Evolutionary conservation across 176 grass and related monocot species (phyloP), one percentile per base, ranked within the genome.

Genomic region (Juncus inflexus): DNA sequence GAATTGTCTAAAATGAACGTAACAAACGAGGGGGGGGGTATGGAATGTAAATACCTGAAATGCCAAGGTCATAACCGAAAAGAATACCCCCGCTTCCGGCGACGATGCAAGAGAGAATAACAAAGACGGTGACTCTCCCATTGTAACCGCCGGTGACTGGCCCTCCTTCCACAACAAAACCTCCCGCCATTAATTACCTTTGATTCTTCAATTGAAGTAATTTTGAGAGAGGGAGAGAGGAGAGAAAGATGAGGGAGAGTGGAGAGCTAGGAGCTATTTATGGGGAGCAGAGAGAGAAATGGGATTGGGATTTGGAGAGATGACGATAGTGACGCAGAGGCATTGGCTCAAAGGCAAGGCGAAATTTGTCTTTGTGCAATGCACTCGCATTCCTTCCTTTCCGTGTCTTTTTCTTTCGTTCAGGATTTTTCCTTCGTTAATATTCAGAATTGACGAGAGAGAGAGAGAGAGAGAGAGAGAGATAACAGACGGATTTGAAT

Each of bases 11-110:
- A 28, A 28, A 28, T 28, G 19, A 28, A 28, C 19, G 19, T 28
- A 28, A 28, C 1, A 28, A 35, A 35, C 37, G 9, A 7, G 35
- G 9, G 40, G 66, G 53, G 5, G 61, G 28, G n/a, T n/a, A n/a
- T n/a, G n/a, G 36, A 83, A 50, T n/a, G 15, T 56, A 57, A 14
- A 59, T 73, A 90, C 90, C 86, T 57, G 91, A 95, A 65, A 95
- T 76, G 72, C 91, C 86, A 52, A 95, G 86, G 81, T 95, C 90
- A 65, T 95, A 95, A 53, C 90, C 90, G 81, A 87, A 95, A 79
- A 95, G 91, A 38, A 95, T 37, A 54, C 91, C 91, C 13, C 91
- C 86, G 80, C 86, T 87, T 59, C 82, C 83, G 15, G 91, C 91
- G 37, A 90, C 78, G 15, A 82, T 64, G 61, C 91, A 96, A 12